Conservation (phyloP, 208 protist species). For the Porcisia hertigi region DNA sequence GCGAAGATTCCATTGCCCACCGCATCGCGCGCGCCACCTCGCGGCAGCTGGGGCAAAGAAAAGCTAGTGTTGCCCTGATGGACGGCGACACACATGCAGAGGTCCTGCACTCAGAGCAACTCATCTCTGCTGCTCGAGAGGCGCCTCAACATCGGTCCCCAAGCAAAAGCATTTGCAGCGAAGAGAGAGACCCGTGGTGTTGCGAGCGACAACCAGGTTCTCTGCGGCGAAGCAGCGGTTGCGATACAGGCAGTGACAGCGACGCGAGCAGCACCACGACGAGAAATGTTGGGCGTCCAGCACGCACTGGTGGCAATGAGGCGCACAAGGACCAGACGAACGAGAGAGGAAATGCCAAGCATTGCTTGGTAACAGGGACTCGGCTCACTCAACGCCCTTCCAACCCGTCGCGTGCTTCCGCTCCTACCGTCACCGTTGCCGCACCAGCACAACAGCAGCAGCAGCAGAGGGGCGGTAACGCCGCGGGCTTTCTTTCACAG, state of each 20-base stretch:
- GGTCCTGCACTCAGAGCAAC: not conserved
- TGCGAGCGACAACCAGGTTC: not conserved
- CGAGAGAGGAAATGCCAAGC: not conserved
- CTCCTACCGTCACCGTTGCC: not conserved
- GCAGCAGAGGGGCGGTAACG: slow-evolving; percentile 3
- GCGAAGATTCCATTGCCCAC: not conserved
- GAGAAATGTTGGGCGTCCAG: not conserved
- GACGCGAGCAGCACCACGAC: not conserved
- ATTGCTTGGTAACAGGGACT: not conserved
- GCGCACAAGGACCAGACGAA: not conserved
- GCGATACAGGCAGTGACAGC: not conserved
- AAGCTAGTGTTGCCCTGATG: not conserved
- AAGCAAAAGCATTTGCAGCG: not conserved
- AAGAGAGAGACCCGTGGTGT: not conserved
- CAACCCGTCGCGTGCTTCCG: not conserved
- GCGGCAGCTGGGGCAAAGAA: not conserved
- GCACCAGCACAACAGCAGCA: slow-evolving; percentile 6
- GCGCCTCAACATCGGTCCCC: not conserved
- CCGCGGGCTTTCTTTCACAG: slow-evolving; percentile 28
- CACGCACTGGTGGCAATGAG: slow-evolving; percentile 11
- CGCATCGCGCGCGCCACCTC: not conserved
- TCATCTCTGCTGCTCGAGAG: not conserved
- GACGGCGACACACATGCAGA: not conserved
- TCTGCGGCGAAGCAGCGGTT: not conserved
- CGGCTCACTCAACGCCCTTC: not conserved